Base-by-base conservation (phyloP, 2,329 filamentous ascomycete genomes). In the Pseudogymnoascus verrucosus region DNA sequence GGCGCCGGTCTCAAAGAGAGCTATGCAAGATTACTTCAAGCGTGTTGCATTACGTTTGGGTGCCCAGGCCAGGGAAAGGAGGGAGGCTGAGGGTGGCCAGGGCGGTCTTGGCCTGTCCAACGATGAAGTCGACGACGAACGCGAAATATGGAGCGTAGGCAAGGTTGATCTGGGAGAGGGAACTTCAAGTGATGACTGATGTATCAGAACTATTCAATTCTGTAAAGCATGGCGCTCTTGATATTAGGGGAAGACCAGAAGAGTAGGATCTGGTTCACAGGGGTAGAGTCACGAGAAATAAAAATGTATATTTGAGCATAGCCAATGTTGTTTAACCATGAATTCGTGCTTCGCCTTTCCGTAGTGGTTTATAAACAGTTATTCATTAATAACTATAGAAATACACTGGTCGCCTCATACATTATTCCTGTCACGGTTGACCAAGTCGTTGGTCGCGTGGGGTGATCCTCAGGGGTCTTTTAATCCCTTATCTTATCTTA, bases 11-110 rank as follows among this genome's bases (percentile, higher is more conserved):
- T 86, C 86, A 16, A 95, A 96, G 82, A 84, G 93, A 69, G 92
- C 89, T 74, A 97, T 99, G 89, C 84, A 88, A 65, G 95, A 99
- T 75, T 99, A 99, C 78, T 98, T 98, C 79, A 96, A 96, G 82
- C 83, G 95, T 44, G 90, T 99, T 67, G 91, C 91, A 1, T 76
- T 93, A 71, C 85, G 93, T 69, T 78, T 98, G 19, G 93, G 90
- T n/a, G 84, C 80, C 16, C 95, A 98, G 75, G 92, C 90, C 1
- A 84, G 91, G 66, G 95, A 99, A 78, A 84, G 95, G 70, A 89
- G 86, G 72, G 93, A 96, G 69, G 95, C 95, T 0, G 93, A 97
- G 74, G 93, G 93, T 66, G 95, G 93, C 6, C 84, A 88, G 64
- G 93, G 93, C 57, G 91, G 92, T 0, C 74, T 98, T 60, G 93